Evolutionary conservation across 176 grass and related monocot genomes (phyloP).

Genomic region (Triticum timopheevii): DNA sequence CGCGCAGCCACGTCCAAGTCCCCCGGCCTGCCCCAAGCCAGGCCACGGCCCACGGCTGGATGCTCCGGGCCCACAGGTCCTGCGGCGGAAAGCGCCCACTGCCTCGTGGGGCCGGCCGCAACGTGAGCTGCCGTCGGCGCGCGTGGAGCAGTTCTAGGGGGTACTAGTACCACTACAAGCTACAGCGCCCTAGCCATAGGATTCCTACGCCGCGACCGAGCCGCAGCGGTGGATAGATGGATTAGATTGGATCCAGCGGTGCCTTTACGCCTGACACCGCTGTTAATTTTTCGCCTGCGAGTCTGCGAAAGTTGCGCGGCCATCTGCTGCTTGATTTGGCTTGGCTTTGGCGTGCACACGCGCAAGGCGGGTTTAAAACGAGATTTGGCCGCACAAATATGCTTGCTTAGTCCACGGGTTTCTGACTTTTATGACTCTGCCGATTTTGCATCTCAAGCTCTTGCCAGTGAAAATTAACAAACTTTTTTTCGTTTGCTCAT

Average conservation of each 20-base stretch:
- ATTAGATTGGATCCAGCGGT: not conserved
- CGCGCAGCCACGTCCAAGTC: not conserved
- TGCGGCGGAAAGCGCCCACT: not conserved
- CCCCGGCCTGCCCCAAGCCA: not conserved
- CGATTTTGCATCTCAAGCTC: no score
- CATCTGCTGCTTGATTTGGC: no score
- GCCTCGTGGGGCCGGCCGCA: not conserved
- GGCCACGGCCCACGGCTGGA: not conserved
- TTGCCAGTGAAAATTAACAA: no score
- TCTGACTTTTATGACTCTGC: not conserved
- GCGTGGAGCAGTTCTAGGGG: not conserved
- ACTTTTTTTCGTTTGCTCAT: no score
- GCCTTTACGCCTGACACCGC: constrained; percentile 12
- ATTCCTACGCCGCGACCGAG: not conserved
- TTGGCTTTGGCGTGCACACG: not conserved
- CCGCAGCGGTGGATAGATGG: not conserved
- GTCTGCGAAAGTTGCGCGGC: not conserved
- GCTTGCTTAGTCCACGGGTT: not conserved
- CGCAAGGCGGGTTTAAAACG: not conserved
- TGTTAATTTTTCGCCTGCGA: not conserved
- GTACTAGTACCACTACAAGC: no score
- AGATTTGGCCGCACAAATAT: not conserved
- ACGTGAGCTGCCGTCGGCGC: not conserved
- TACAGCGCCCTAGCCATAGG: not conserved
- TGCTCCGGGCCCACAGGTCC: not conserved